Evolutionary conservation across 2,329 filamentous ascomycete species (phyloP).

Genomic region (Curvularia verruculosa): DNA sequence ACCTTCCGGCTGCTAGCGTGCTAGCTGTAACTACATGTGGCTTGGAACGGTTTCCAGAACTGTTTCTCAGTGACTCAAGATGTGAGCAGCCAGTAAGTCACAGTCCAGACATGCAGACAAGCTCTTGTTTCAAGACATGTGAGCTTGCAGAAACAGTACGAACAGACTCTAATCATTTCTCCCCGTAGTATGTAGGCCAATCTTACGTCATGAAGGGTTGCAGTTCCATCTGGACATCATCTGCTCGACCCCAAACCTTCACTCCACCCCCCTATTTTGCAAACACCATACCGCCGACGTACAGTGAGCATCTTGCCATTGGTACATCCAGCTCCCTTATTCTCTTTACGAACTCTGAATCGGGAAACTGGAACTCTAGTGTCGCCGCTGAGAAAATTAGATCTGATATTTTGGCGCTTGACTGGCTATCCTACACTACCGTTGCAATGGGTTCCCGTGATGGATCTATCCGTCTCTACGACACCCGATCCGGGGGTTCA

Average conservation of each 20-base stretch:
- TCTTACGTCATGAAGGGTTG: constrained; percentile 35
- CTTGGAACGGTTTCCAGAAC: constrained; percentile 33
- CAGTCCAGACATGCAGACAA: neutral
- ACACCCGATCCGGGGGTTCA: constrained; percentile 35
- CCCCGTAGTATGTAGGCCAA: constrained; percentile 29
- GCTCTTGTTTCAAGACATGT: neutral
- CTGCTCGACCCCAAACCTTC: constrained; percentile 30
- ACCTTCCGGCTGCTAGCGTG: constrained; percentile 35
- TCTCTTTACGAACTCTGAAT: constrained; percentile 28
- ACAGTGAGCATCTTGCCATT: constrained; percentile 40
- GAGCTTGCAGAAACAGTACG: neutral
- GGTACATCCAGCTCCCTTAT: constrained; percentile 37
- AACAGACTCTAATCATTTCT: neutral
- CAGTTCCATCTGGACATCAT: constrained; percentile 37
- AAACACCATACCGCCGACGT: constrained; percentile 26
- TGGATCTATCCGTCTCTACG: constrained; percentile 43
- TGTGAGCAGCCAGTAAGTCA: constrained; percentile 27
- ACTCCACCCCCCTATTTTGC: constrained; percentile 12
- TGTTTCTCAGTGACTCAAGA: constrained; percentile 37
- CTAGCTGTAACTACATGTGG: constrained; percentile 42
- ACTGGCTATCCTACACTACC: constrained; percentile 42
- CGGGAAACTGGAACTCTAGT: constrained; percentile 30
- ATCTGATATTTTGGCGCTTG: constrained; percentile 41
- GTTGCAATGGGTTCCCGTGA: constrained; percentile 43
- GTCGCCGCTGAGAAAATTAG: constrained; percentile 13